A percentile compares a stretch with the other conserved stretches of the same genome.
Conservation (phyloP, 768 basidiomycete species). For the Lentinula lateritia region DNA sequence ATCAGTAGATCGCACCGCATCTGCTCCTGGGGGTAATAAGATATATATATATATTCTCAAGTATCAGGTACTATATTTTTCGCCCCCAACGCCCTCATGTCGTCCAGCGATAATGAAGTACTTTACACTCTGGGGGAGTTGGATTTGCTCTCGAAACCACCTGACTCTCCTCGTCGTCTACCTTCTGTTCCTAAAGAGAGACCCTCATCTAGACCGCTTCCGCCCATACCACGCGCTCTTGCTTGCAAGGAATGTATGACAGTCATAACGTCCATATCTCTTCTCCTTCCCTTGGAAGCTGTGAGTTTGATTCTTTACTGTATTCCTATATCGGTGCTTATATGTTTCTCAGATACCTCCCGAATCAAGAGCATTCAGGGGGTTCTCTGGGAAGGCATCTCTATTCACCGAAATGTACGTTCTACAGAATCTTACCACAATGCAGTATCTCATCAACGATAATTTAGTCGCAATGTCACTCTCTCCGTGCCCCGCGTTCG, state of each 20-base stretch:
- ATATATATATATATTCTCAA: background rate
- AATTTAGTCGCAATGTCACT: slow-evolving; percentile 40
- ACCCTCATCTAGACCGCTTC: slow-evolving; percentile 39
- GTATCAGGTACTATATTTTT: background rate
- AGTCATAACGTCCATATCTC: slow-evolving; percentile 38
- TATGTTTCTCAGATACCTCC: slow-evolving; percentile 31
- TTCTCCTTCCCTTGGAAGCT: slow-evolving; percentile 33
- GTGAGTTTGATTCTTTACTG: slow-evolving; percentile 21
- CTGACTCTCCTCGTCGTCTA: slow-evolving; percentile 12
- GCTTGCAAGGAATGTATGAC: slow-evolving; percentile 41
- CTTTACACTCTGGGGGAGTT: background rate
- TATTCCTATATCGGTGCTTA: background rate
- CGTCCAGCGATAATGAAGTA: background rate
- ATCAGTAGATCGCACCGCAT: background rate
- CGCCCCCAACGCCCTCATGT: background rate
- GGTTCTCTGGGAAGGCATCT: slow-evolving; percentile 54
- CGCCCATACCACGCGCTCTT: slow-evolving; percentile 39
- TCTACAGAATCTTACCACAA: background rate
- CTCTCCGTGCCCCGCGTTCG: slow-evolving; percentile 42
- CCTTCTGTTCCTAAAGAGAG: slow-evolving; percentile 16
- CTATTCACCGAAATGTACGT: slow-evolving; percentile 53
- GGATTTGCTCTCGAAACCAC: background rate
- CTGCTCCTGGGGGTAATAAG: background rate
- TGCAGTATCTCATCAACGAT: background rate
- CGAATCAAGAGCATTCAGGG: slow-evolving; percentile 43